phyloP scores from a whole-genome alignment of 805 yeast species.

The Maudiozyma saulgeensis region DNA sequence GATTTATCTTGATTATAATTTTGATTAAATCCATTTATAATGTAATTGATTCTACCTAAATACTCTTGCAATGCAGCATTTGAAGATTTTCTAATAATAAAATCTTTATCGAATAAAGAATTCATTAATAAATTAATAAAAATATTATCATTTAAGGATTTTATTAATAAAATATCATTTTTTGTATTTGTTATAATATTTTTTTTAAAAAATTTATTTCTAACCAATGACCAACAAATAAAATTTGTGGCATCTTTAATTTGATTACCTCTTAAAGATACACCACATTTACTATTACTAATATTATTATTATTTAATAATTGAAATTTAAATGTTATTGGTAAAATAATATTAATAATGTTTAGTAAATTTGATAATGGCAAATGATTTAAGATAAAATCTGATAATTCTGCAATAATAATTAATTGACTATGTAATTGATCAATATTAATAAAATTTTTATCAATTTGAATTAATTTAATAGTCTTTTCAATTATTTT shows the following conservation, averaged over 20 bases:
- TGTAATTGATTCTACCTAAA: constrained; percentile 44
- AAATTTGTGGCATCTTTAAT: constrained; percentile 81
- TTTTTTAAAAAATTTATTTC: constrained; percentile 19
- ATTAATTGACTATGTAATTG: constrained; percentile 29
- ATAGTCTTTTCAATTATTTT: constrained; percentile 20
- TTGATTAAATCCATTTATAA: constrained; percentile 12
- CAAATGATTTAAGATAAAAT: constrained; percentile 10
- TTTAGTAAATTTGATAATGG: background rate
- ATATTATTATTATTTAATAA: constrained; percentile 40
- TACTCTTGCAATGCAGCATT: constrained; percentile 83
- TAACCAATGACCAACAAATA: constrained; percentile 67
- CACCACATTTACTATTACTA: constrained; percentile 34
- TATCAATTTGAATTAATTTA: constrained; percentile 2
- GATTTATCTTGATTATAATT: too few species aligned
- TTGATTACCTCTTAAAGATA: constrained; percentile 47
- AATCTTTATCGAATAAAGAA: constrained; percentile 62
- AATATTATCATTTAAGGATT: constrained; percentile 20
- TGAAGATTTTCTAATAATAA: constrained; percentile 69
- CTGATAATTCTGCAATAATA: constrained; percentile 28
- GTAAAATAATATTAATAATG: constrained; percentile 27
- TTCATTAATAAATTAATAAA: constrained; percentile 35
- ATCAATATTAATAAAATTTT: constrained; percentile 23
- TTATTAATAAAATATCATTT: background rate
- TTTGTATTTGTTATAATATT: background rate
- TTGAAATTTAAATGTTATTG: constrained; percentile 44